Percentiles rank a stretch among this genome's conserved stretches.
Evolutionary conservation across 805 yeast species (phyloP).

Genomic region (Kazachstania viticola): DNA sequence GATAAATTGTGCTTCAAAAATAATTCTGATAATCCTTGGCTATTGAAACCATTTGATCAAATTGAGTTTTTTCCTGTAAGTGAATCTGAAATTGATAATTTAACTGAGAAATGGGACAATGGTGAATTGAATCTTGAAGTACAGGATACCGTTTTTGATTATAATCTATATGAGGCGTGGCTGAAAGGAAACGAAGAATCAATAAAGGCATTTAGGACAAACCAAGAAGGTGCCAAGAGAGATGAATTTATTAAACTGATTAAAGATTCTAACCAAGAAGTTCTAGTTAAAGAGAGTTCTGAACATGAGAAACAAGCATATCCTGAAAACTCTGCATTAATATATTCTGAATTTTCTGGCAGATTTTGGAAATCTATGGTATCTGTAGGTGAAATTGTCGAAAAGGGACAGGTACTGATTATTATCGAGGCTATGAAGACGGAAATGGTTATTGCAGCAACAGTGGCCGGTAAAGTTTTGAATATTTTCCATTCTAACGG

Average conservation of each 20-base stretch:
- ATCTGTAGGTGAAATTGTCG: constrained; percentile 62
- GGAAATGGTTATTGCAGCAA: constrained; percentile 79
- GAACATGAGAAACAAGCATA: constrained; percentile 39
- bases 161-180: constrained; percentile 69
- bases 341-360: constrained; percentile 93
- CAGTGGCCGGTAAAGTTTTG: constrained; percentile 57
- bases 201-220: constrained; percentile 53
- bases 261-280: constrained; percentile 56
- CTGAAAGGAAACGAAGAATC: constrained; percentile 59
- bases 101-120: constrained; percentile 62
- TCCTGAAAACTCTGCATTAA: constrained; percentile 70
- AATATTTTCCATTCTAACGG: constrained; percentile 75
- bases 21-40: constrained; percentile 71
- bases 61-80: constrained; percentile 87
- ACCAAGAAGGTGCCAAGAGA: constrained; percentile 69
- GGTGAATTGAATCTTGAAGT: constrained; percentile 72
- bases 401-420: constrained; percentile 65
- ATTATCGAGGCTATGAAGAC: constrained; percentile 98
- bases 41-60: constrained; percentile 85
- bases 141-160: constrained; percentile 72
- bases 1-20: constrained; percentile 73
- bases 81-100: constrained; percentile 67
- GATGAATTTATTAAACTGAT: constrained; percentile 80
- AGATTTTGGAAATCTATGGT: constrained; percentile 92
- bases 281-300: constrained; percentile 34